Base-by-base conservation (phyloP, 2,329 filamentous ascomycete genomes). In the Arthrinium phaeospermum region DNA sequence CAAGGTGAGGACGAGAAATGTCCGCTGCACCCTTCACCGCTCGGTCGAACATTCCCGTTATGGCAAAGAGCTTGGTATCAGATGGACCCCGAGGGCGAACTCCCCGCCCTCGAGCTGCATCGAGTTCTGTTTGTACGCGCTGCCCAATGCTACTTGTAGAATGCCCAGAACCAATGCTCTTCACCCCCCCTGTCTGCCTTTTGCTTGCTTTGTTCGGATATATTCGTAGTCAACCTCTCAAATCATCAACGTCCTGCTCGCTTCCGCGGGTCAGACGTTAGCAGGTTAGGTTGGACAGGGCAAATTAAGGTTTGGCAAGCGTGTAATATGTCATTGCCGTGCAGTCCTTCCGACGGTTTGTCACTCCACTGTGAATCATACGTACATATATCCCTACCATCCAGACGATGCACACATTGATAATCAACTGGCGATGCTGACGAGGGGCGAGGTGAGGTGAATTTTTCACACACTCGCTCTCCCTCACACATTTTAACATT, bases 361-460 rank as follows among this genome's bases (percentile, higher is more conserved):
- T 64, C 57, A 24, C 57, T 64, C 57, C 57, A 64, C 57, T 64
- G 57, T 64, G 57, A 64, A 64, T 64, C 57, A 64, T 64, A 64
- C 57, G 57, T 64, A 64, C 57, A 41, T 61, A 41, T 61, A 64
- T 64, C n/a, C 57, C 34, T 64, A 41, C 24, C 27, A 37, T 22
- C 53, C 30, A 61, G 53, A 61, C 53, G 53, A 61, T 37, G 30
- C 53, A 37, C 53, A 61, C 53, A 19, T 61, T 61, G 53, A 61
- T 61, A 61, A 61, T 61, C 53, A 37, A 37, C 30, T 37, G 53
- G 30, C 53, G 53, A 64, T 41, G 57, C 19, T 64, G 34, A 64
- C 57, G 57, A 64, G n/a, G 49, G 49, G 49, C 24, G 49, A 49
- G 49, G 49, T 51, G 46, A 47, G 46, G n/a, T 51, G 51, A 53